These are phyloP conservation scores for Colletotrichum gloeosporioides DNA, from an alignment of 2,329 filamentous ascomycete species.

Conservation along the genomic window DNA sequence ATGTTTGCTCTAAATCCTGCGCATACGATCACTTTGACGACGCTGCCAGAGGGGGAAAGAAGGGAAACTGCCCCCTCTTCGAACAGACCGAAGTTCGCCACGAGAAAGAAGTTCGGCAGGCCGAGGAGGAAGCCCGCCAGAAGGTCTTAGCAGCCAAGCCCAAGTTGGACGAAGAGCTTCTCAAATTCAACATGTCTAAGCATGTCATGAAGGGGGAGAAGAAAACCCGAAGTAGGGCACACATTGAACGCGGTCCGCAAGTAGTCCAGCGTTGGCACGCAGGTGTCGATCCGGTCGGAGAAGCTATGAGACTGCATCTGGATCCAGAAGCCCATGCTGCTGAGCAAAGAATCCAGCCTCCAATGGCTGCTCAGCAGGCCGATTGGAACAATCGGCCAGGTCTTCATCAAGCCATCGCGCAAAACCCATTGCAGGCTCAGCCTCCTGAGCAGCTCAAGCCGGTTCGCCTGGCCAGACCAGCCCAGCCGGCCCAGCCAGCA, in stretches of 20 bases:
- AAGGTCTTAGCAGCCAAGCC: slow-evolving; percentile 65
- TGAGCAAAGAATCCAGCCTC: not conserved
- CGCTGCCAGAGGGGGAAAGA: slow-evolving; percentile 45
- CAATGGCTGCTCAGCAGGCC: not conserved
- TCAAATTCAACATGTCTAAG: slow-evolving; percentile 66
- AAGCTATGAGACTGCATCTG: not conserved
- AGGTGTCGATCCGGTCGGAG: not conserved
- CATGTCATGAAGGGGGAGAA: slow-evolving; percentile 36
- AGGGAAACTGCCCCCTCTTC: slow-evolving; percentile 70
- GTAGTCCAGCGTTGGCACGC: not conserved
- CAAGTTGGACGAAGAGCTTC: slow-evolving; percentile 58
- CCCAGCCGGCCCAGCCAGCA: not conserved
- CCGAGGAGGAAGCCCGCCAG: slow-evolving; percentile 62
- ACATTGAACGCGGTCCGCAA: not conserved
- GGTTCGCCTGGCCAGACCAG: not conserved
- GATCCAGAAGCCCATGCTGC: not conserved
- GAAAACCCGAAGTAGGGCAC: not conserved
- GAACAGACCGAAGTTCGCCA: slow-evolving; percentile 68
- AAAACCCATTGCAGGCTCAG: not conserved
- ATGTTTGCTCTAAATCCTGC: slow-evolving; percentile 73
- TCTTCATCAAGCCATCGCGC: not conserved
- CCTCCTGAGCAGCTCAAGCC: not conserved
- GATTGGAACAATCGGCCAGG: not conserved
- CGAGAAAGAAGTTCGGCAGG: slow-evolving; percentile 65
- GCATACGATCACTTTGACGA: slow-evolving; percentile 77